A percentile compares a stretch with the other conserved stretches of the same genome.
Evolutionary conservation across 192 early-diverging fungal species (phyloP).

Genomic region (Martensiomyces pterosporus): DNA sequence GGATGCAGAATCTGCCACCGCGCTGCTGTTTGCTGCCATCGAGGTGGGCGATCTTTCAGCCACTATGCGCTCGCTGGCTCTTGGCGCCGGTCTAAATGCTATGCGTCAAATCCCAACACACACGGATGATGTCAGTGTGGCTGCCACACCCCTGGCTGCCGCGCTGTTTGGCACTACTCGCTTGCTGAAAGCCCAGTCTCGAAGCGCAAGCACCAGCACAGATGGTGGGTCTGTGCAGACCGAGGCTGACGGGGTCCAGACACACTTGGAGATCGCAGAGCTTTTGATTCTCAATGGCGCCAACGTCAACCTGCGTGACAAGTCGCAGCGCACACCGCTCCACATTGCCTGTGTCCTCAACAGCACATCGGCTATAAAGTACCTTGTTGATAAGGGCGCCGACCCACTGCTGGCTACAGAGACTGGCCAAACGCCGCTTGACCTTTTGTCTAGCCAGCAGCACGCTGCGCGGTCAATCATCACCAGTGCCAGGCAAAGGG

Average conservation of each 20-base stretch:
- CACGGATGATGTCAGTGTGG: too few relatives aligned
- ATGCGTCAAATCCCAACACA: too few relatives aligned
- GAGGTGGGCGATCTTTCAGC: slow-evolving; percentile 48
- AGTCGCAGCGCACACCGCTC: slow-evolving; percentile 13
- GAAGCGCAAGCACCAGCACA: too few relatives aligned
- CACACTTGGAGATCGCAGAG: slow-evolving; percentile 39
- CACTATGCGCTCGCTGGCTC: slow-evolving; percentile 60
- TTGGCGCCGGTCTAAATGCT: slow-evolving; percentile 68
- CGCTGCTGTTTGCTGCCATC: slow-evolving; percentile 33
- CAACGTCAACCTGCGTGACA: slow-evolving; percentile 7
- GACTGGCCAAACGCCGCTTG: slow-evolving; percentile 10
- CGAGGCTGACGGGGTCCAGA: too few relatives aligned
- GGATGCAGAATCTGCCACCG: slow-evolving; percentile 11
- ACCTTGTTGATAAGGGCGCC: slow-evolving; percentile 36
- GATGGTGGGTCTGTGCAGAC: too few relatives aligned
- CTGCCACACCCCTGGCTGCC: slow-evolving; percentile 19
- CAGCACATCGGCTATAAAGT: slow-evolving; percentile 7
- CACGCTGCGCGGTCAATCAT: neutral
- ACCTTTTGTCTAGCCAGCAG: slow-evolving; percentile 5
- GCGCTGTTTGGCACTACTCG: slow-evolving; percentile 25
- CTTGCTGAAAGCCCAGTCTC: too few relatives aligned
- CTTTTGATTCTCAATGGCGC: slow-evolving; percentile 45
- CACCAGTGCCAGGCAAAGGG: neutral
- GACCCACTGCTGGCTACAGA: slow-evolving; percentile 17
- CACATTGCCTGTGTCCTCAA: slow-evolving; percentile 26